phyloP scores from a whole-genome alignment of 306 rosid genomes.

The Glycine tomentella region DNA sequence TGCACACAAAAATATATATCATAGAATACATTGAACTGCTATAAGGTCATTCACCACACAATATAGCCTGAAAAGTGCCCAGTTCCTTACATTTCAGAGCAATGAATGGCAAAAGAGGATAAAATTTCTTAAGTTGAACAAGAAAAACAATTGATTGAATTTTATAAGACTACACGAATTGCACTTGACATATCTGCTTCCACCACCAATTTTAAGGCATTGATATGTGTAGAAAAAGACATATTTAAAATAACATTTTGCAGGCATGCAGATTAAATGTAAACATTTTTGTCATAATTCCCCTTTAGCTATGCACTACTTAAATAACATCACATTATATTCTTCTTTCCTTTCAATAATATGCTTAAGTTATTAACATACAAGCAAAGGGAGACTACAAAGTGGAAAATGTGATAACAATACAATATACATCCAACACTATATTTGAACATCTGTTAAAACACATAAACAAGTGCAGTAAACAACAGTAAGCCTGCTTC shows the following conservation, averaged over 20 bases:
- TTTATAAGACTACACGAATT: slow-evolving; percentile 26
- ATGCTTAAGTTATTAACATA: neutral
- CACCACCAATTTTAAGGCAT: slow-evolving; percentile 26
- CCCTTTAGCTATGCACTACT: neutral
- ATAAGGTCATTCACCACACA: slow-evolving; percentile 27
- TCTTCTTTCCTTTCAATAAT: neutral
- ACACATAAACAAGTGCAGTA: neutral
- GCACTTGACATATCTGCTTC: slow-evolving; percentile 19
- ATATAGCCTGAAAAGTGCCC: slow-evolving; percentile 22
- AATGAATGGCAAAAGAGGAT: slow-evolving; percentile 22
- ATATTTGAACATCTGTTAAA: neutral
- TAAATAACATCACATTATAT: neutral
- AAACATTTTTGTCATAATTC: neutral
- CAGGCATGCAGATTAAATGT: neutral
- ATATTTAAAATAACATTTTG: too few species aligned
- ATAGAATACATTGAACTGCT: slow-evolving; percentile 2
- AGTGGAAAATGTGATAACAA: slow-evolving; percentile 3
- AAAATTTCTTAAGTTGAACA: slow-evolving; percentile 30
- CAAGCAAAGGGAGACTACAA: neutral
- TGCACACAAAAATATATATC: neutral
- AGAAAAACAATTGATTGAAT: slow-evolving; percentile 28
- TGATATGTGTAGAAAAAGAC: neutral
- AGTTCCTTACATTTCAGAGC: slow-evolving; percentile 2
- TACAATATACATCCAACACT: neutral
- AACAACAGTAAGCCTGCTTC: neutral